Conservation (phyloP, 2,329 filamentous ascomycete genomes). For the Ceratocystis papillata region DNA sequence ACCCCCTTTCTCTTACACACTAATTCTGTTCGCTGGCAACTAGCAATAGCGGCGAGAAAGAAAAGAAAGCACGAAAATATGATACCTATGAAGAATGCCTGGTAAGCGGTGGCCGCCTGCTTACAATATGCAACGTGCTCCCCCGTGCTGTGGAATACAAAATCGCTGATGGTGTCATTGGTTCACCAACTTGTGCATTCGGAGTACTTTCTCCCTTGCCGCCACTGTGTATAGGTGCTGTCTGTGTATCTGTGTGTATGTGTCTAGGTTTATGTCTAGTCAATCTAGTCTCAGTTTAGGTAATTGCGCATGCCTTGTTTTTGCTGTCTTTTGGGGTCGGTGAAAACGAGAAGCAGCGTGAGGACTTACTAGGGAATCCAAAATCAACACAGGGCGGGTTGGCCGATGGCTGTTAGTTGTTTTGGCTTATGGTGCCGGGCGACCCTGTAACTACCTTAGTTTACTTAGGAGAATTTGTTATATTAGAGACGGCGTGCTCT, state of each 20-base stretch:
- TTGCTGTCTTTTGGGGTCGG: background rate
- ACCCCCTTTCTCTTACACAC: background rate
- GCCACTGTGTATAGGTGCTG: too few relatives aligned
- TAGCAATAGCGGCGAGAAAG: background rate
- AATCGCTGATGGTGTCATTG: background rate
- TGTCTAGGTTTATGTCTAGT: background rate
- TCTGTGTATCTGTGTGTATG: background rate
- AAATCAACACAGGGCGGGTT: background rate
- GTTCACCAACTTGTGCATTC: background rate
- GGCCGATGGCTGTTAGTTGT: background rate
- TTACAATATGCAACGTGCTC: too few relatives aligned
- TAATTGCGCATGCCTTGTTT: background rate
- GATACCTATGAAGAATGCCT: background rate
- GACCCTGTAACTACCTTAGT: background rate
- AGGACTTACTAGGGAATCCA: background rate
- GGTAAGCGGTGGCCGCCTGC: background rate
- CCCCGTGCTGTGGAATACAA: background rate
- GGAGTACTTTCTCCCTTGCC: background rate
- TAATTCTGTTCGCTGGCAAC: background rate
- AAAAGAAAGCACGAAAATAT: background rate
- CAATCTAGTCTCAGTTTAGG: background rate
- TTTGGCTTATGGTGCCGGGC: background rate
- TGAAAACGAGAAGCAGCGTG: background rate
- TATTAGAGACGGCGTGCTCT: background rate
- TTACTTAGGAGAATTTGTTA: background rate